These are phyloP conservation scores for Termitomyces titanicus DNA, from an alignment of 768 basidiomycete genomes.

Conservation along the genomic window DNA sequence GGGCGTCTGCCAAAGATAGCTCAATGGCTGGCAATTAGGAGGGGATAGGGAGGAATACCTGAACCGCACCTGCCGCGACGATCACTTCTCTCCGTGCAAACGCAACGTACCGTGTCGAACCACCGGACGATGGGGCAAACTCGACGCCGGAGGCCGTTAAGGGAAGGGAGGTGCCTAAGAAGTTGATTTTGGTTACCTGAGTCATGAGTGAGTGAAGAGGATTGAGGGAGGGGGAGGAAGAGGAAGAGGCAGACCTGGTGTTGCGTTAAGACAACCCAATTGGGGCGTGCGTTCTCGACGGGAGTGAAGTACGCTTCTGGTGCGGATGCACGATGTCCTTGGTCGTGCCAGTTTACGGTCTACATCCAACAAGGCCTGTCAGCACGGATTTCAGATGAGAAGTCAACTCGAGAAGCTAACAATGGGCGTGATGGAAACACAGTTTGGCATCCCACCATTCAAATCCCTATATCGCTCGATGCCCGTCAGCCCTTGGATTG, in stretches of 20 bases:
- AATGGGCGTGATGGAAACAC: constrained; percentile 52
- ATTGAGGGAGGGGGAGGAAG: background rate
- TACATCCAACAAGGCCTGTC: constrained; percentile 8
- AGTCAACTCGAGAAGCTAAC: constrained; percentile 22
- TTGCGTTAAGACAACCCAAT: constrained; percentile 45
- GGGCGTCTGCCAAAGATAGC: constrained; percentile 31
- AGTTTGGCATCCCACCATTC: constrained; percentile 54
- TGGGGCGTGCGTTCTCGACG: constrained; percentile 40
- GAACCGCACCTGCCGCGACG: constrained; percentile 49
- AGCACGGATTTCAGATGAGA: background rate
- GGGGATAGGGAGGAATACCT: constrained; percentile 17
- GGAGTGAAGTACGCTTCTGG: constrained; percentile 53
- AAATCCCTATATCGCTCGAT: constrained; percentile 46
- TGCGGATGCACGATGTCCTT: constrained; percentile 52
- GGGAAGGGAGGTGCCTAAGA: constrained; percentile 27
- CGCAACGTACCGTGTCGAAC: constrained; percentile 35
- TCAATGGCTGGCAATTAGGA: background rate
- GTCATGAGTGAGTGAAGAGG: background rate
- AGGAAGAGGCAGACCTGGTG: constrained; percentile 27
- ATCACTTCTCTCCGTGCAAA: constrained; percentile 47
- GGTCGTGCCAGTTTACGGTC: constrained; percentile 45
- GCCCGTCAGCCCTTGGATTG: constrained; percentile 44
- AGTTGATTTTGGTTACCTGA: constrained; percentile 44
- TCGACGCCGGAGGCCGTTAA: constrained; percentile 43
- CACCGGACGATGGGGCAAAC: constrained; percentile 38